Base-by-base conservation (phyloP, 371 early-diverging fungal species). In the Chytridium lagenaria region DNA sequence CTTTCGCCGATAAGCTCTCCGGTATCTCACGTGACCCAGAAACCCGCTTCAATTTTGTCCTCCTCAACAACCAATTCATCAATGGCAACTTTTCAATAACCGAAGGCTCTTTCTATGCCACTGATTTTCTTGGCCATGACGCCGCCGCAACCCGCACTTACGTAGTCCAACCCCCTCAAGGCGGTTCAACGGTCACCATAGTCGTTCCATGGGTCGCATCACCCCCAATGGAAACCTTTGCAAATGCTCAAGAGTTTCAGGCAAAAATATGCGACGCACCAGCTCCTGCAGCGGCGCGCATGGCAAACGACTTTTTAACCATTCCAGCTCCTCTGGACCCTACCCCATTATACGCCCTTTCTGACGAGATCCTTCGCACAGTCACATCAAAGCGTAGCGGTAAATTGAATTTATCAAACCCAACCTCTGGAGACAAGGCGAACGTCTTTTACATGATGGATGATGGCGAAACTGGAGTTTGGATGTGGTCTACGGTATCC, bases 71-170 rank as follows among this genome's bases (percentile, higher is more conserved):
- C 26, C 26, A 26, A 7, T 26, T 26, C 57, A 55, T 30, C 23
- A 23, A 19, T 10, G 26, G 30, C 15, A 7, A 5, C 22, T 55
- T 55, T 30, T 10, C 5, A 30, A 26, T 23, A 7, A 19, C 10
- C 26, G 7, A 7, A 19, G 57, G 57, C 10, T 7, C 10, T 15
- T 55, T 16, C 57, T 55, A 55, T 23, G 15, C 5, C 10, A 55
- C 57, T 10, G 5, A 5, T 30, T 55, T 55, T 55, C 57, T 55
- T 30, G 57, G 57, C 57, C 57, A 55, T 23, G 57, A 55, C 30
- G 57, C 57, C 26, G 16, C 26, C 26, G 7, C 57, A 7, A 30
- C 7, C 26, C 10, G 57, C 16, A 55, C 57, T 23, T 55, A 55
- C 57, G 57, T 16, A 19, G 15, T 55, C 26, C 7, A 7, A 7